Base-by-base conservation (phyloP, 2,329 filamentous ascomycete genomes). In the Hypoxylon sp. region DNA sequence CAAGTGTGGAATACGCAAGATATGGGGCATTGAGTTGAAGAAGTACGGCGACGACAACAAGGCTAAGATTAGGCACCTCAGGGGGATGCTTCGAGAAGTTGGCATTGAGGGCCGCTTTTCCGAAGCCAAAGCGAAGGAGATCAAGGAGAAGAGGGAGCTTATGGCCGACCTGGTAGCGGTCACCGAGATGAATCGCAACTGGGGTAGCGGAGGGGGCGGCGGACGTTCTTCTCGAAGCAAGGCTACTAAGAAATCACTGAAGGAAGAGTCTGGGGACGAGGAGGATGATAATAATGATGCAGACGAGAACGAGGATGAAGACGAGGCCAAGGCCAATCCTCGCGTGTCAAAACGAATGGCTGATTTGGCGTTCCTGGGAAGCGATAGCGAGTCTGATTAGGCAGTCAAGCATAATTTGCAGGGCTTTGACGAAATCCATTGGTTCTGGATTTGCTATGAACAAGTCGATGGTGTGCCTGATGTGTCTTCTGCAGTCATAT, bases 41-140 rank as follows among this genome's bases (percentile, higher is more conserved):
- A 83, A 88, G 57, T 93, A 87, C 72, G 85, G 85, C 1, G 86
- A 89, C 58, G 91, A 94, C 22, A 76, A 85, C 3, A 91, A 89
- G 65, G 92, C 88, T 51, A 97, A 97, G 82, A 92, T 97, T 66
- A 84, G 84, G 54, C 93, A 97, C 75, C 83, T 99, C 6, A 92
- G 88, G 75, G 81, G 81, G 9, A 91, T 96, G 89, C 84, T 99
- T 24, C 84, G 84, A 32, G 93, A 97, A 28, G 83, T 89, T 3
- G 96, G 95, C 32, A 97, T 98, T 92, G 89, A 89, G 1, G 95
- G 94, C 0, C 88, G 95, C 14, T 97, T 93, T 78, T 97, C 93
- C 0, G 86, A 91, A 72, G 89, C 93, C 42, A 95, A 91, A 73
- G 95, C 95, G 0, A 88, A 85, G 22, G 89, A 93, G 78, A 97